Evolutionary conservation across 495 filamentous ascomycete species (phyloP), one percentile per base, ranked within the genome.

Genomic region (Thozetella sp.): DNA sequence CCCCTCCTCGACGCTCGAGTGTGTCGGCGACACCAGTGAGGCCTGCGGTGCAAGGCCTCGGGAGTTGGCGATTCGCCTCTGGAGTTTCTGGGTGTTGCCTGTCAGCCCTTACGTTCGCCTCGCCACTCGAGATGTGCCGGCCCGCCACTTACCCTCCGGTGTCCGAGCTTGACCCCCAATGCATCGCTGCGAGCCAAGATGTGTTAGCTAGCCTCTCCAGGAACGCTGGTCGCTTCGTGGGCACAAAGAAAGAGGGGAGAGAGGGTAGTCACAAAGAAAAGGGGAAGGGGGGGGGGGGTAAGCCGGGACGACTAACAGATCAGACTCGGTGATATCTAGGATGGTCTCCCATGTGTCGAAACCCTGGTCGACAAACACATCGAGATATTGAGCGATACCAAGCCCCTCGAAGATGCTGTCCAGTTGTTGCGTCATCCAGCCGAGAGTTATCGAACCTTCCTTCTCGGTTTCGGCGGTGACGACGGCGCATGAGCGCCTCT

Each of bases 311-410:
- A 70, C 88, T 71, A 77, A 91, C 86, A 93, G 78, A 72, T 93
- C 90, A 40, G 89, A 87, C 71, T 93, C 90, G 48, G 88, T 91
- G 51, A 93, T 91, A 55, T 93, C 90, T 54, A 90, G 74, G 46
- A 93, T 82, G 3, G 88, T 90, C 34, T 92, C 88, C 90, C 90
- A 93, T 37, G 85, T 86, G 71, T 93, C 90, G 66, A 93, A 93
- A 20, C 90, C 90, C 68, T 92, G 89, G 19, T 87, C 84, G 24
- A 90, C 67, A 62, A 93, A 89, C 60, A 70, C 69, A 55, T 88
- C 79, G 56, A 90, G 80, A 70, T 93, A 93, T 69, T 91, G 86
- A 70, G 79, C 77, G 67, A 93, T 83, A 63, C 89, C 90, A 71
- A 93, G 75, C 78, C 88, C 88, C 69, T 82, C 83, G 67, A 93